Evolutionary conservation across 1,284 basidiomycete genomes (phyloP), one percentile per base, ranked within the genome.

Genomic region (Meira miltonrushii): DNA sequence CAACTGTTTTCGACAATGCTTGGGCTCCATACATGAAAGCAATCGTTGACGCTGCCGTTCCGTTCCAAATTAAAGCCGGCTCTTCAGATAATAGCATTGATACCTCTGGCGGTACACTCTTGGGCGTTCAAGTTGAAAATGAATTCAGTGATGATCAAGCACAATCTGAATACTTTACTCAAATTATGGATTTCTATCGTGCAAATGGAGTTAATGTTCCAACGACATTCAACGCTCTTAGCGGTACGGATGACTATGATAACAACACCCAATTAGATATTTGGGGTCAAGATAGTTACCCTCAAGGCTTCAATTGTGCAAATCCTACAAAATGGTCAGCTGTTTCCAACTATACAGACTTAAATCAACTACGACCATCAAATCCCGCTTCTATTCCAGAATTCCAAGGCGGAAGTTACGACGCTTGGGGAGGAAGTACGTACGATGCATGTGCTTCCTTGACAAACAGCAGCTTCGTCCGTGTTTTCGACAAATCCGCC

Each of bases 1-100:
- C 83, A 5, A 83, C 84, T 0, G 87, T 87, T 63, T 90, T 84
- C 81, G 81, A 78, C 59, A 82, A 80, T 6, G 83, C 87, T 0
- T 91, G 88, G 87, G 81, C 83, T 64, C 83, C 82, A 10, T 91
- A 90, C 69, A 83, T 87, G 43, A 79, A 82, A 52, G 85, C 82
- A 0, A 83, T 90, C 60, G 85, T 87, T 59, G 70, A 82, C 0
- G 82, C 83, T 52, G 85, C 86, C 0, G 81, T 79, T 1, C 83
- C 84, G 0, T 84, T 88, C 65, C 88, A 90, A 73, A 83, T 90
- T 33, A 15, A 77, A 82, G 58, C 33, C 21, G 8, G 28, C 8
- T 15, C 15, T 5, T 43, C 15, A 41, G 57, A 7, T 23, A 53
- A 12, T 48, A 48, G 56, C 25, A 17, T 57, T 11, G 43, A 58